A percentile compares a stretch with the other conserved stretches of the same genome.
phyloP scores from a whole-genome alignment of 106 monocot genomes.

The Amphibolis antarctica region DNA sequence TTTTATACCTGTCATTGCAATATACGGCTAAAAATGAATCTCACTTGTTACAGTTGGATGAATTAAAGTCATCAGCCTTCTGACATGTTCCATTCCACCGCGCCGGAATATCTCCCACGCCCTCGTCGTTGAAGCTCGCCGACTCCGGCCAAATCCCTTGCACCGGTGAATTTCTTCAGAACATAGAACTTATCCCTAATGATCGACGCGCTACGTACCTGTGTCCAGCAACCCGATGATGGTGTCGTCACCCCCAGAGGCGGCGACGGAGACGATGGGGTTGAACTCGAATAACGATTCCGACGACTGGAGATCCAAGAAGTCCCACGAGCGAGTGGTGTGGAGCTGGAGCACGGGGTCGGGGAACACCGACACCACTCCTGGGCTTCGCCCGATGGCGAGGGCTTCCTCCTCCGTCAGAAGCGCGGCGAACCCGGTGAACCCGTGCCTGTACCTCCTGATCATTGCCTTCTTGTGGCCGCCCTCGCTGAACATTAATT shows the following conservation, averaged over 20 bases:
- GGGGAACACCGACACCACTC: slow-evolving; percentile 57
- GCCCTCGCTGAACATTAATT: slow-evolving; percentile 2
- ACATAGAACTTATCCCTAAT: too few relatives aligned
- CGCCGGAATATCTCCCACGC: slow-evolving; percentile 2
- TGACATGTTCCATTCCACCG: slow-evolving; percentile 10
- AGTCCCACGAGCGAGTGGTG: slow-evolving; percentile 79
- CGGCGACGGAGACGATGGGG: not conserved
- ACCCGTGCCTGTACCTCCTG: slow-evolving; percentile 40
- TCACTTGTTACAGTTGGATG: slow-evolving; percentile 68
- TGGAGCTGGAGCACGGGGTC: slow-evolving; percentile 60
- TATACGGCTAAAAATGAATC: not conserved
- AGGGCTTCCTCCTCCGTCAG: slow-evolving; percentile 35
- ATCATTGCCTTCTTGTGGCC: slow-evolving; percentile 28
- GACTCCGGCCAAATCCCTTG: slow-evolving; percentile 13
- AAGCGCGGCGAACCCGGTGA: slow-evolving; percentile 63
- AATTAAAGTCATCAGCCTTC: slow-evolving; percentile 24
- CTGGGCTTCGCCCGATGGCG: slow-evolving; percentile 24
- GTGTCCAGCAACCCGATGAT: slow-evolving; percentile 69
- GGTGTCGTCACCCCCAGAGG: slow-evolving; percentile 14
- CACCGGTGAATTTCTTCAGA: not conserved
- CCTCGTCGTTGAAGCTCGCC: slow-evolving; percentile 5
- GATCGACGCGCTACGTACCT: slow-evolving; percentile 34
- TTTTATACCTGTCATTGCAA: too few relatives aligned
- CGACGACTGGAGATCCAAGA: slow-evolving; percentile 30
- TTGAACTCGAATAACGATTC: slow-evolving; percentile 11